Percentiles rank a stretch among this genome's conserved stretches.
Conservation (phyloP, 2,329 filamentous ascomycete species). For the Neonectria ditissima region DNA sequence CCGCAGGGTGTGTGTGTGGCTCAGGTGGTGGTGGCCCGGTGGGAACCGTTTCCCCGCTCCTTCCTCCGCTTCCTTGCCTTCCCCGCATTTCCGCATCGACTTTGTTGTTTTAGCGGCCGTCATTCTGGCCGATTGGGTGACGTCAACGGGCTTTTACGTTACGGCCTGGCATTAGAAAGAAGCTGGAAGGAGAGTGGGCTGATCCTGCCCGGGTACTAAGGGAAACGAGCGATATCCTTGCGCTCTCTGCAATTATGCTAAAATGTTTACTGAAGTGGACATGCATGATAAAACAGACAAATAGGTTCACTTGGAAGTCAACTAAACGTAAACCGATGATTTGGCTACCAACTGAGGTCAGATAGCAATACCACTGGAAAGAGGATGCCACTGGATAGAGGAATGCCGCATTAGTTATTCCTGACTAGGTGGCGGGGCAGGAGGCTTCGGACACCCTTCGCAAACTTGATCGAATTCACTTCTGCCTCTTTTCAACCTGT, state of each 20-base stretch:
- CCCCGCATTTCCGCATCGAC: conserved; percentile 37
- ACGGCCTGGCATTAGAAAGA: not conserved
- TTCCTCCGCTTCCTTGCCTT: conserved; percentile 21
- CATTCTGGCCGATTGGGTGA: conserved; percentile 41
- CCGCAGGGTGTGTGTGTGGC: not conserved
- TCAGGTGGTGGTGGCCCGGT: conserved; percentile 6
- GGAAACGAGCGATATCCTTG: not conserved
- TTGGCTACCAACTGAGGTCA: not conserved
- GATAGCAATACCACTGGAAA: no score
- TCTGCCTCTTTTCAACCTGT: no score
- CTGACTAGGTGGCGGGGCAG: no score
- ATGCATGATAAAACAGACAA: not conserved
- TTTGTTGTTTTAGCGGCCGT: conserved; percentile 13
- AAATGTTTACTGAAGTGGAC: not conserved
- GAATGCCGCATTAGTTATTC: no score
- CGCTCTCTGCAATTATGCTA: not conserved
- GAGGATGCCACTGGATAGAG: no score
- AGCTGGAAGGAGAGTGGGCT: no score
- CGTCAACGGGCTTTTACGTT: conserved; percentile 29
- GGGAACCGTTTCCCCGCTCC: conserved; percentile 28
- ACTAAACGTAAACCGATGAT: not conserved
- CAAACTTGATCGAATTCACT: no score
- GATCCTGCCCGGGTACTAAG: no score
- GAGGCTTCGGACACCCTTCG: no score
- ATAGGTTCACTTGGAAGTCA: not conserved